Evolutionary conservation across 495 filamentous ascomycete genomes (phyloP).

Genomic region (Lasiosphaeria hispida): DNA sequence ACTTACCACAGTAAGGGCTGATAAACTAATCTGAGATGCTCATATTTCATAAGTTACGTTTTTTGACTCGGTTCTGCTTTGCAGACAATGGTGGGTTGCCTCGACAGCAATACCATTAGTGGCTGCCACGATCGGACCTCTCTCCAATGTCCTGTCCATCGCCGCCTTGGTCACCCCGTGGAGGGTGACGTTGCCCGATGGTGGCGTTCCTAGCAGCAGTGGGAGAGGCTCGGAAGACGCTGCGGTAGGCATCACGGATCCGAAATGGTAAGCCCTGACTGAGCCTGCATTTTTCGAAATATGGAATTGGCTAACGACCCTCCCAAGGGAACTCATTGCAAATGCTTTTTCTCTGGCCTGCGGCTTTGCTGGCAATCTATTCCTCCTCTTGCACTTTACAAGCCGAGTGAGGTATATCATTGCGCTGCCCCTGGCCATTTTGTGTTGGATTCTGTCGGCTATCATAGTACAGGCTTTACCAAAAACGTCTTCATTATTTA

Average conservation of each 20-base stretch:
- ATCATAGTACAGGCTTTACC: constrained; percentile 53
- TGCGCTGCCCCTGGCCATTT: constrained; percentile 65
- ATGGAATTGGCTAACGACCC: neutral
- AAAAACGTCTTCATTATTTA: neutral
- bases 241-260: constrained; percentile 52
- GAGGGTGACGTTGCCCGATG: constrained; percentile 45
- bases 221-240: constrained; percentile 42
- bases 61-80: neutral
- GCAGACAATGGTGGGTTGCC: constrained; percentile 68
- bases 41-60: neutral
- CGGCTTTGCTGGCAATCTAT: constrained; percentile 68
- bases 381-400: constrained; percentile 77
- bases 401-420: constrained; percentile 70
- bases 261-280: constrained; percentile 46
- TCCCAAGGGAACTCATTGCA: constrained; percentile 43
- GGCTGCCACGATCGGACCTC: constrained; percentile 67
- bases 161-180: constrained; percentile 67
- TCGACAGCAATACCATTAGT: constrained; percentile 73
- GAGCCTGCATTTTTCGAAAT: neutral
- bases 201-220: constrained; percentile 36
- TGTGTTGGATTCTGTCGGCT: constrained; percentile 66
- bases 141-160: constrained; percentile 76
- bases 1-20: constrained; percentile 31
- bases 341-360: constrained; percentile 65
- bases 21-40: no score